phyloP scores from a whole-genome alignment of 2,329 filamentous ascomycete genomes.

The Aspergillus novoparasiticus region DNA sequence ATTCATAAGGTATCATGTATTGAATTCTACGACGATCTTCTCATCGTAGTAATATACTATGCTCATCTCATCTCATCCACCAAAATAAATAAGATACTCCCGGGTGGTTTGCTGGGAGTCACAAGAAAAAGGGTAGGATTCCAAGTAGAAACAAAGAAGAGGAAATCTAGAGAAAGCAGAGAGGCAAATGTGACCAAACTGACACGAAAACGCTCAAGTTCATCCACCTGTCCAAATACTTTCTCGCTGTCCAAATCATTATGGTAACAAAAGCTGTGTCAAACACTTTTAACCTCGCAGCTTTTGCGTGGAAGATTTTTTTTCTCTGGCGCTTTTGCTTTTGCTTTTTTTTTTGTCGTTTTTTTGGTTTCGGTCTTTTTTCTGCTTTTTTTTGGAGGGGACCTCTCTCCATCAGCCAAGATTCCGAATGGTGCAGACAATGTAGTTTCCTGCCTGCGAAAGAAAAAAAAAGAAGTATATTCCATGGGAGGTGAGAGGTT shows the following conservation, averaged over 20 bases:
- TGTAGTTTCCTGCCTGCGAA: background rate
- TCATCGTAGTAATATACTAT: conserved; percentile 2
- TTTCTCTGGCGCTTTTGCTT: conserved; percentile 11
- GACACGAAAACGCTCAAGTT: conserved; percentile 13
- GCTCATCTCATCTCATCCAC: conserved; percentile 3
- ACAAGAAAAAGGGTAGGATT: conserved; percentile 1
- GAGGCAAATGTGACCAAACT: background rate
- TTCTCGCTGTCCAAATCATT: conserved; percentile 17
- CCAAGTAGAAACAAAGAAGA: conserved; percentile 7
- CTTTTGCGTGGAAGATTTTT: conserved; percentile 14
- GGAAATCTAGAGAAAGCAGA: conserved; percentile 1
- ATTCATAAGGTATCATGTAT: conserved; percentile 2
- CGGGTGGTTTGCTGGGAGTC: background rate
- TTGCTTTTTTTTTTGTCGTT: conserved; percentile 11
- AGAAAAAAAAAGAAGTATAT: conserved; percentile 1
- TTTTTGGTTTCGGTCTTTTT: conserved; percentile 9
- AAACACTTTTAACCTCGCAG: conserved; percentile 6
- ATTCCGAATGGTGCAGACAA: conserved; percentile 9
- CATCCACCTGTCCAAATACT: conserved; percentile 18
- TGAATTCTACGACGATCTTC: background rate
- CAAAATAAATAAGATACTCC: background rate
- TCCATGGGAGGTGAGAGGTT: conserved; percentile 16
- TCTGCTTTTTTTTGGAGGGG: conserved; percentile 14
- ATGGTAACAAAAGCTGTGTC: conserved; percentile 16
- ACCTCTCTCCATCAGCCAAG: conserved; percentile 23